phyloP scores from a whole-genome alignment of 169 alveolate genomes.

The Cryptosporidium meleagridis region DNA sequence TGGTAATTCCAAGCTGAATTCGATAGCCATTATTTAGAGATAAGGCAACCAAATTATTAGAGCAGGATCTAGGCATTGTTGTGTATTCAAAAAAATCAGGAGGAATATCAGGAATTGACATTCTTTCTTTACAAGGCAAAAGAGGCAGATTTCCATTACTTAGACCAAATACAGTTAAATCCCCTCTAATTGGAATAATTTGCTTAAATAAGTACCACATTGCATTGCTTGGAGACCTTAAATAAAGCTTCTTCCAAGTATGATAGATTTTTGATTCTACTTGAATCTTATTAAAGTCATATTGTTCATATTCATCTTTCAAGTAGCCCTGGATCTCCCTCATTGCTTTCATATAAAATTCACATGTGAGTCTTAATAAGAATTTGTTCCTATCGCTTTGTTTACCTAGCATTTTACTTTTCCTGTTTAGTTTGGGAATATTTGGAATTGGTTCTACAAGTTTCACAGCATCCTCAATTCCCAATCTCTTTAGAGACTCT shows the following conservation, averaged over 20 bases:
- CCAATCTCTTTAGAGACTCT: constrained; percentile 8
- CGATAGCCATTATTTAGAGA: constrained; percentile 42
- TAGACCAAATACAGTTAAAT: constrained; percentile 45
- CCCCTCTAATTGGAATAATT: constrained; percentile 56
- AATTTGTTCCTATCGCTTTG: background rate
- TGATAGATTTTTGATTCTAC: constrained; percentile 18
- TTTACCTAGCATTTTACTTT: background rate
- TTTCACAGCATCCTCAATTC: background rate
- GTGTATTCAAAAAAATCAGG: constrained; percentile 70
- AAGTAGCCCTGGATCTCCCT: background rate
- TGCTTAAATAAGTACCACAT: constrained; percentile 53
- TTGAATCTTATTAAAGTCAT: constrained; percentile 4
- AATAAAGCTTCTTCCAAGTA: constrained; percentile 26
- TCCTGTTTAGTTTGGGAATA: background rate
- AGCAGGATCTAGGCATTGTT: constrained; percentile 39
- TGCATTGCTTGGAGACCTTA: constrained; percentile 52
- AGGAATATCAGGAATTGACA: constrained; percentile 43
- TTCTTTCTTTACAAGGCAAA: constrained; percentile 20
- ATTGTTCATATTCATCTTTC: constrained; percentile 11
- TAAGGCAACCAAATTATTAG: constrained; percentile 59
- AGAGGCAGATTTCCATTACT: constrained; percentile 63
- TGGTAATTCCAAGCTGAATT: constrained; percentile 42
- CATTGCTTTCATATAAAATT: constrained; percentile 42
- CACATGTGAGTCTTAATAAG: constrained; percentile 52
- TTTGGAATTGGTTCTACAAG: constrained; percentile 17